Percentiles rank a stretch among this genome's conserved stretches.
phyloP scores from a whole-genome alignment of 2,329 filamentous ascomycete genomes.

The Pyrenophora graminea region DNA sequence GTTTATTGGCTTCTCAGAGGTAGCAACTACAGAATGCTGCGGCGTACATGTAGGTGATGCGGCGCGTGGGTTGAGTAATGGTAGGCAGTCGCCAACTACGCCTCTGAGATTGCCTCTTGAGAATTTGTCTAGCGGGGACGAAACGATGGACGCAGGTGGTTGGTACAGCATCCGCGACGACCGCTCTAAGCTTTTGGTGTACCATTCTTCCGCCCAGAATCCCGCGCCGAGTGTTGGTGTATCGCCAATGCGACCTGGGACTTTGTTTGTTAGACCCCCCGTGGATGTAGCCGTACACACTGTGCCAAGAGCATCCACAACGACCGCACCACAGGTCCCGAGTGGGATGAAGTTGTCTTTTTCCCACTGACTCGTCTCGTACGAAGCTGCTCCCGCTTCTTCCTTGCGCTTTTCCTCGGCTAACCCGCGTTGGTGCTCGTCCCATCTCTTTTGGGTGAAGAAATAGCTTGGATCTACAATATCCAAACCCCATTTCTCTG shows the following conservation, averaged over 20 bases:
- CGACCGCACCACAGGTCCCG: constrained; percentile 83
- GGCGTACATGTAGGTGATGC: background rate
- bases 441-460: constrained; percentile 77
- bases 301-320: constrained; percentile 74
- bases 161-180: constrained; percentile 26
- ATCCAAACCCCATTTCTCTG: constrained; percentile 69
- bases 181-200: constrained; percentile 47
- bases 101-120: constrained; percentile 50
- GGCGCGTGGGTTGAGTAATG: constrained; percentile 49
- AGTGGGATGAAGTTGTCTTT: constrained; percentile 72
- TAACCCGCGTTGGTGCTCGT: constrained; percentile 71
- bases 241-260: constrained; percentile 82
- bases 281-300: constrained; percentile 69
- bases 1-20: constrained; percentile 3
- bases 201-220: constrained; percentile 89
- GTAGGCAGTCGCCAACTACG: constrained; percentile 64
- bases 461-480: constrained; percentile 73
- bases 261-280: constrained; percentile 86
- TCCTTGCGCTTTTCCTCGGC: constrained; percentile 51
- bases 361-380: constrained; percentile 58
- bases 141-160: constrained; percentile 13
- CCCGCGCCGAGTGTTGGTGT: constrained; percentile 83
- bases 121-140: constrained; percentile 30
- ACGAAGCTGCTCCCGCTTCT: constrained; percentile 26
- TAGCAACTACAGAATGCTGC: background rate